Evolutionary conservation across 179 eudicot species (phyloP).

Genomic region (Sideroxylon spinosum): DNA sequence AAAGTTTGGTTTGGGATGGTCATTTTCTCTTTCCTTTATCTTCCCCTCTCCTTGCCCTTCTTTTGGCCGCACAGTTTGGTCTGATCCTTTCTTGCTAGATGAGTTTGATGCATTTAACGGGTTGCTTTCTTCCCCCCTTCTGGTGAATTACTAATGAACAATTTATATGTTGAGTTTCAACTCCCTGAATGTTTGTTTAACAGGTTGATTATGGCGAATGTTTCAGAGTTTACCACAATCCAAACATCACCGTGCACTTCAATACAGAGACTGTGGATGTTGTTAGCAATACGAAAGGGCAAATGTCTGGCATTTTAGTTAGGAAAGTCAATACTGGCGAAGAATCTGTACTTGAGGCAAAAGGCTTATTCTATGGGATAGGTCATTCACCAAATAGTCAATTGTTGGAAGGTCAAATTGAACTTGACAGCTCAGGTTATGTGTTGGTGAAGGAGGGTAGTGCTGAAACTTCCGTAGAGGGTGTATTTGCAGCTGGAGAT

Average conservation of each 20-base stretch:
- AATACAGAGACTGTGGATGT: slow-evolving; percentile 92
- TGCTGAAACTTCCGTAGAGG: slow-evolving; percentile 76
- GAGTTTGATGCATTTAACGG: slow-evolving; percentile 4
- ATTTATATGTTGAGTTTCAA: slow-evolving; percentile 55
- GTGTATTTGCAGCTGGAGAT: slow-evolving; percentile 99
- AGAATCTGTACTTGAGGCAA: slow-evolving; percentile 74
- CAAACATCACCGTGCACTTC: slow-evolving; percentile 96
- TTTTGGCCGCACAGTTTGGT: slow-evolving; percentile 2
- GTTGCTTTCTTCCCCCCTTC: not conserved
- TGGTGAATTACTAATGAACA: slow-evolving; percentile 30
- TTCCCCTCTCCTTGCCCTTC: not conserved
- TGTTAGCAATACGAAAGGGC: slow-evolving; percentile 83
- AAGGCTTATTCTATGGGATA: slow-evolving; percentile 91
- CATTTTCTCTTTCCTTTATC: not conserved
- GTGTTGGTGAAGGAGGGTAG: slow-evolving; percentile 74
- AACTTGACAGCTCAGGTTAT: slow-evolving; percentile 79
- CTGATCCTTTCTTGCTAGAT: not conserved
- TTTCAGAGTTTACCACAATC: slow-evolving; percentile 99
- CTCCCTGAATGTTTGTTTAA: slow-evolving; percentile 97
- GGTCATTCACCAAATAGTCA: slow-evolving; percentile 98
- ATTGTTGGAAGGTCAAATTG: slow-evolving; percentile 78
- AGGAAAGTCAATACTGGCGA: slow-evolving; percentile 67
- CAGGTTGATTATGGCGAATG: slow-evolving; percentile 99
- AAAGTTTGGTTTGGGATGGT: not conserved
- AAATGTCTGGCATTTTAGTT: slow-evolving; percentile 80